These are phyloP conservation scores for Canna indica DNA, from an alignment of 176 grass and related monocot species.

Conservation along the genomic window DNA sequence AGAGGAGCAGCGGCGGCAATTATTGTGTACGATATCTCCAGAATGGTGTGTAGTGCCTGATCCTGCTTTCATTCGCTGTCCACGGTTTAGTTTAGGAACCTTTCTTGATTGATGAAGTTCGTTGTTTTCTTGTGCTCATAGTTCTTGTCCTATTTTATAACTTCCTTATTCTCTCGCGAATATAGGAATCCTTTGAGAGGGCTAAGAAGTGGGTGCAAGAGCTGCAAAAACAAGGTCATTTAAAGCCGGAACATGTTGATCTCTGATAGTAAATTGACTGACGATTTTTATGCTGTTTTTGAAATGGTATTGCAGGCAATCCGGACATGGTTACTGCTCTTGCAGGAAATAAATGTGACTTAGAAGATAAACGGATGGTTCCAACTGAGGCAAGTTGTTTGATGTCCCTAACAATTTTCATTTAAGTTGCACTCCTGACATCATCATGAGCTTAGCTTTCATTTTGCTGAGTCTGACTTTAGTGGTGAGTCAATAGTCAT, in stretches of 20 bases:
- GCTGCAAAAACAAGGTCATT: slow-evolving; percentile 19
- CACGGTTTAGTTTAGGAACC: background rate
- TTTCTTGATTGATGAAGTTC: background rate
- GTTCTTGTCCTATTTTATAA: background rate
- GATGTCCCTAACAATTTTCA: background rate
- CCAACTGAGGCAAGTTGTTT: slow-evolving; percentile 12
- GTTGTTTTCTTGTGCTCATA: background rate
- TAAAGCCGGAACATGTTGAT: background rate
- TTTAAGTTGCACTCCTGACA: background rate
- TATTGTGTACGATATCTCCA: slow-evolving; percentile 80
- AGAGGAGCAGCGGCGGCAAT: slow-evolving; percentile 73
- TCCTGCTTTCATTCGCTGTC: background rate
- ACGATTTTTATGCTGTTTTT: background rate
- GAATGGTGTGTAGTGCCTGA: slow-evolving; percentile 14
- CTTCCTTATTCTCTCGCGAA: background rate
- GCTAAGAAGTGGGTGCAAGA: slow-evolving; percentile 28
- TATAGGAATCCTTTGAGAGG: slow-evolving; percentile 21
- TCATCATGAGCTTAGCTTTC: too few species aligned
- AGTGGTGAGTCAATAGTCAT: background rate
- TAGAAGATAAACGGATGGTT: slow-evolving; percentile 18
- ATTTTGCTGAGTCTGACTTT: background rate
- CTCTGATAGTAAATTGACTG: background rate
- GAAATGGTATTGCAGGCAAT: slow-evolving; percentile 11
- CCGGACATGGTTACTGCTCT: slow-evolving; percentile 13
- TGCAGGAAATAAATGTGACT: slow-evolving; percentile 24